Conservation (phyloP, 1,284 basidiomycete species). For the Meira miltonrushii region DNA sequence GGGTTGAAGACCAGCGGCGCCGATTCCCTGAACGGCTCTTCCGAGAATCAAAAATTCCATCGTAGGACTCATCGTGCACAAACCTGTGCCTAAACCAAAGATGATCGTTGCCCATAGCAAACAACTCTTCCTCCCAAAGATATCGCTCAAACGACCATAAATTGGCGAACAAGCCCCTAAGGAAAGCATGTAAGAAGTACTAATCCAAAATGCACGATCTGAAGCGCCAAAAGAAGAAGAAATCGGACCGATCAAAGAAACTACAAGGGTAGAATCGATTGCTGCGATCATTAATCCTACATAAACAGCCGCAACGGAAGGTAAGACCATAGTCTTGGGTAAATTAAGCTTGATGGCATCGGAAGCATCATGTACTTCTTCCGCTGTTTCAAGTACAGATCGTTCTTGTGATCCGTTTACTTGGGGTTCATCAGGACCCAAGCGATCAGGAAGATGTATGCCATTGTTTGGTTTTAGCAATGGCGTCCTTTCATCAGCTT, state of each 20-base stretch:
- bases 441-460: too few relatives aligned
- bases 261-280: neutral
- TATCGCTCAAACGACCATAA: slow-evolving; percentile 16
- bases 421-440: too few relatives aligned
- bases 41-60: slow-evolving; percentile 62
- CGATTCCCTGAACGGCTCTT: slow-evolving; percentile 63
- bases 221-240: neutral
- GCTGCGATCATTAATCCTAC: neutral
- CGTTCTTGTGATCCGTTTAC: too few relatives aligned
- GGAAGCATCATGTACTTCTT: too few relatives aligned
- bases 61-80: slow-evolving; percentile 11
- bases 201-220: slow-evolving; percentile 1
- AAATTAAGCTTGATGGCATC: neutral
- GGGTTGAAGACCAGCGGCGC: slow-evolving; percentile 65
- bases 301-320: neutral
- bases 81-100: slow-evolving; percentile 17
- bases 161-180: slow-evolving; percentile 1
- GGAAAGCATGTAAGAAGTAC: neutral
- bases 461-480: too few relatives aligned
- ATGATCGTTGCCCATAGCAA: slow-evolving; percentile 10
- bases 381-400: too few relatives aligned
- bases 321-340: neutral
- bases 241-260: neutral
- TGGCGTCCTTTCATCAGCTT: too few relatives aligned
- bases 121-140: slow-evolving; percentile 13